Evolutionary conservation across 2,329 filamentous ascomycete genomes (phyloP), one percentile per base, ranked within the genome.

Genomic region (Corniculantispora saksenae): DNA sequence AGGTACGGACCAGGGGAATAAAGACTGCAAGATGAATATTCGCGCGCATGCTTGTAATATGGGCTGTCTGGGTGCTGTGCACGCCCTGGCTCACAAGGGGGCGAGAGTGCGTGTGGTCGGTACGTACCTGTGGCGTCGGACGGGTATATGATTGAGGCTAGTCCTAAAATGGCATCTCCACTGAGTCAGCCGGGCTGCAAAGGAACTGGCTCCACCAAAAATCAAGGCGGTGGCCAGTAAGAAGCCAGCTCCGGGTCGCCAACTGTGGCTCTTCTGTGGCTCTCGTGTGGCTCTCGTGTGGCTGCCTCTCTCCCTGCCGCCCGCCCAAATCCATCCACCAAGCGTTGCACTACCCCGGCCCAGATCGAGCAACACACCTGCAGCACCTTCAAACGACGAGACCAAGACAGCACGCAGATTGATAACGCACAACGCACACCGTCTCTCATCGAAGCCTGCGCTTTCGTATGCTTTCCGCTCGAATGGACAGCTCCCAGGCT

Each of bases 401-500:
- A 32, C 5, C 62, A 48, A 48, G n/a, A 59, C 45, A 13, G 15
- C 21, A 19, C 32, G 27, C 48, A n/a, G 35, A 64, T 64, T 60
- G 63, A 60, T 40, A 32, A 64, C 50, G 7, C 43, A n/a, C 47
- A 43, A 40, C 23, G n/a, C 38, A 21, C n/a, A 32, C 35, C 9
- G 13, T 32, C 13, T 27, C 15, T 10, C 29, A n/a, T 6, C 8
- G 29, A 48, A 35, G 55, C 27, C 47, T 60, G 63, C 63, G 27
- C 55, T 48, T 54, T 53, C 55, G n/a, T 54, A 60, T 60, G 63
- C 35, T 43, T 25, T 60, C 48, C 56, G 56, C 56, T 47, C 63
- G 63, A 70, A 76, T 77, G 75, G 75, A 70, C 72, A 68, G 70
- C 72, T 77, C 74, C 74, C 73, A 71, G 71, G 74, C 71, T 72